Base-by-base conservation (phyloP, 176 grass and related monocot species). In the Oryza australiensis region DNA sequence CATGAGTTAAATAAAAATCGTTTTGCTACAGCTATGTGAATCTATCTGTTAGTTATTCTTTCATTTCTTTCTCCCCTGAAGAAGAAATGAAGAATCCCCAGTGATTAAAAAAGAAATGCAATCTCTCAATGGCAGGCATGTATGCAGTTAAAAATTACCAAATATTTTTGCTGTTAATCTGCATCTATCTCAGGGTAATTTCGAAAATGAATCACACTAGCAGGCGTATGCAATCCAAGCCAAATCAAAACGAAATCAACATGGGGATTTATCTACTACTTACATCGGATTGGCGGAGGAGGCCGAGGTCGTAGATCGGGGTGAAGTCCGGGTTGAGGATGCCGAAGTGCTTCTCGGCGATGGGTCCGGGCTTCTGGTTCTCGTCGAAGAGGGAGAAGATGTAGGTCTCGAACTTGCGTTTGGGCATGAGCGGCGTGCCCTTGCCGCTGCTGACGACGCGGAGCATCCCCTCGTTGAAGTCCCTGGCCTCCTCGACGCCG, bases 371-470 rank as follows among this genome's bases (percentile, higher is more conserved):
- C 86, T 98, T 98, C 9, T 73, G 92, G 23, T 98, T 53, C 88
- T 95, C 95, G 41, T 98, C 90, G 76, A 98, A 98, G 11, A 98
- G 84, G 0, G 92, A 83, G 49, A 98, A 98, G 35, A 98, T 64
- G 63, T 94, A 95, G 0, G 90, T 90, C 79, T 95, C 92, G 76
- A 98, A 95, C 1, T 15, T 91, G 62, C 84, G 87, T 5, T 88
- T 84, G 0, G 90, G 92, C 95, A 98, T 91, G 1, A 89, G 22
- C 72, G 95, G 92, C 53, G 95, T 98, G 0, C 95, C 95, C 28
- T 77, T 71, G 0, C 89, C 92, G 9, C 86, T 87, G 38, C 86
- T 84, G 29, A 92, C 89, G 3, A 87, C 49, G 7, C 81, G 72
- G 1, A 95, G 88, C 42, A 98, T 59, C n/a, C 94, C 94, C 3